These are phyloP conservation scores for Nematodospora valgi DNA, from an alignment of 805 yeast species.

Conservation along the genomic window DNA sequence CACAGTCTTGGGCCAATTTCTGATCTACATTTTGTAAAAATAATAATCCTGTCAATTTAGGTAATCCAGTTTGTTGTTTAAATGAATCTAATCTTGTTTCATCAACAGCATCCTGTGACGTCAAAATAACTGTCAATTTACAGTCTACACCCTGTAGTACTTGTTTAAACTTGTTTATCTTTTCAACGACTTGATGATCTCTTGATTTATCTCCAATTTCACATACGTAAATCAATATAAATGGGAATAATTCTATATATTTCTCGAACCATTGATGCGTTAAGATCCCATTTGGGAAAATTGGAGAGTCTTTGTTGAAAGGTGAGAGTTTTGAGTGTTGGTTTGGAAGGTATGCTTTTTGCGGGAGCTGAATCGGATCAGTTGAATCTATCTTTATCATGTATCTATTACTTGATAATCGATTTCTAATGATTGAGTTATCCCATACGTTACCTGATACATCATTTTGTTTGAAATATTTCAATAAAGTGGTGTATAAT, in stretches of 20 bases:
- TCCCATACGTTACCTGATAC: slow-evolving; percentile 31
- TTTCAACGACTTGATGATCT: slow-evolving; percentile 12
- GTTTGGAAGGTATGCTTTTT: neutral
- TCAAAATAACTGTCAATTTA: slow-evolving; percentile 11
- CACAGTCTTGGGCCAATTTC: slow-evolving; percentile 25
- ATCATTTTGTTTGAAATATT: slow-evolving; percentile 15
- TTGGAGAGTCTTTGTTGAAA: slow-evolving; percentile 27
- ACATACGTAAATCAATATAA: slow-evolving; percentile 24
- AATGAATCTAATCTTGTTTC: slow-evolving; percentile 22
- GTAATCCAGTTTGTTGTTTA: slow-evolving; percentile 26
- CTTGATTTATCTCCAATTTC: slow-evolving; percentile 11
- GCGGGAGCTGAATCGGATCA: slow-evolving; percentile 5
- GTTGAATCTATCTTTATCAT: slow-evolving; percentile 13
- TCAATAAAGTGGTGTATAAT: slow-evolving; percentile 3
- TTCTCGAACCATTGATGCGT: slow-evolving; percentile 34
- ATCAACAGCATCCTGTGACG: slow-evolving; percentile 12
- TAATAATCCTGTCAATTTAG: slow-evolving; percentile 28
- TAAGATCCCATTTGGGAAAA: slow-evolving; percentile 29
- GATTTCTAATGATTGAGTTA: slow-evolving; percentile 31
- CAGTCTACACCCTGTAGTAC: slow-evolving; percentile 10
- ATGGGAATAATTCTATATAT: slow-evolving; percentile 29
- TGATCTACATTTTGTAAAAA: slow-evolving; percentile 14
- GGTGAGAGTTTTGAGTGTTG: slow-evolving; percentile 35
- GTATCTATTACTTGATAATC: slow-evolving; percentile 32
- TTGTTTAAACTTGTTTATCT: slow-evolving; percentile 12